These are phyloP conservation scores for Phytopythium oedochilum DNA, from an alignment of 352 stramenopile species.

Conservation along the genomic window DNA sequence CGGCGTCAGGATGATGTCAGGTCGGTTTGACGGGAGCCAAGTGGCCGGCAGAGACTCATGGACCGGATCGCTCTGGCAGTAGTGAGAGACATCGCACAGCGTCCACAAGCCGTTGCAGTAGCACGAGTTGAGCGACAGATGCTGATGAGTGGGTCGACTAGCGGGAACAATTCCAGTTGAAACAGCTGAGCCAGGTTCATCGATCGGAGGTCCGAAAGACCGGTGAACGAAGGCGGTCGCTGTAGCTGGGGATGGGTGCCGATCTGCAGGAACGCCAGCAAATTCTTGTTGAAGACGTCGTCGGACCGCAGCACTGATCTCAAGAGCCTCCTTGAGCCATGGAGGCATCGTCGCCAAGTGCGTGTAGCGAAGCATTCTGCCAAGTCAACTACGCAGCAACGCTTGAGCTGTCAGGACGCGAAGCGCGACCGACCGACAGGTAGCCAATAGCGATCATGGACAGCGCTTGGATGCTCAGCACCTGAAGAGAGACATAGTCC, in stretches of 20 bases:
- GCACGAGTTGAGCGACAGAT: background rate
- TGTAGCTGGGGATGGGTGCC: background rate
- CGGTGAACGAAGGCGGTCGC: background rate
- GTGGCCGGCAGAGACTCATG: too few relatives aligned
- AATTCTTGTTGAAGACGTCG: background rate
- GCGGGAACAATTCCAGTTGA: background rate
- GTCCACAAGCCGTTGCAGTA: background rate
- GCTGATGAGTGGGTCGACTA: background rate
- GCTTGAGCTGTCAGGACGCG: too few relatives aligned
- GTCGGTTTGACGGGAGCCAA: background rate
- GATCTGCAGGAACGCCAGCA: background rate
- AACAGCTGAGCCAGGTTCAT: background rate
- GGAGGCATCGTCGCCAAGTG: constrained; percentile 9
- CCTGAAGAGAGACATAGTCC: constrained; percentile 23
- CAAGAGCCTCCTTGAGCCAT: constrained; percentile 8
- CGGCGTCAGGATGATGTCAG: background rate
- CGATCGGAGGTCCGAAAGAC: background rate
- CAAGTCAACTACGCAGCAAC: too few relatives aligned
- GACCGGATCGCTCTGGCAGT: too few relatives aligned
- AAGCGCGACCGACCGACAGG: constrained; percentile 7
- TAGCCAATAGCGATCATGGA: constrained; percentile 12
- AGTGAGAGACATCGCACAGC: background rate
- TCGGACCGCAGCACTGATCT: background rate
- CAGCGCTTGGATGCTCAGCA: constrained; percentile 9
- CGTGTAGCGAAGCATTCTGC: constrained; percentile 16